Percentiles rank a stretch among this genome's conserved stretches.
phyloP scores from a whole-genome alignment of 768 basidiomycete species.

The Vararia minispora region DNA sequence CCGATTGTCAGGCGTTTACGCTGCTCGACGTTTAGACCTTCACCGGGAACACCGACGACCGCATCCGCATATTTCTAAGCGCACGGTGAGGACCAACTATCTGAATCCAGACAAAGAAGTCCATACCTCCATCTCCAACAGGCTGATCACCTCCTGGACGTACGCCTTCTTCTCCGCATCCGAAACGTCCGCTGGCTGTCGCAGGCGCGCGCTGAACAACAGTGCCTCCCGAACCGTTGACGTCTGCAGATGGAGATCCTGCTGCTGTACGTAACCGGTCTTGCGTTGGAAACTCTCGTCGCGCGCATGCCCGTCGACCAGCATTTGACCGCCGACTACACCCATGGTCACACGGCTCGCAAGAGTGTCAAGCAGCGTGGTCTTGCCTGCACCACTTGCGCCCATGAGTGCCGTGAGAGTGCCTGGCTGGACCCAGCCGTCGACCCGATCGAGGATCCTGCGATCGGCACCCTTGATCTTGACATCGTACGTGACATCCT shows the following conservation, averaged over 20 bases:
- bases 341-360: slow-evolving; percentile 79
- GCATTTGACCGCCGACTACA: slow-evolving; percentile 48
- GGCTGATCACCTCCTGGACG: slow-evolving; percentile 61
- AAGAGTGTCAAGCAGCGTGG: slow-evolving; percentile 83
- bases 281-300: slow-evolving; percentile 28
- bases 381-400: slow-evolving; percentile 89
- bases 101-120: too few relatives aligned
- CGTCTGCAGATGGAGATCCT: slow-evolving; percentile 66
- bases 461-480: slow-evolving; percentile 49
- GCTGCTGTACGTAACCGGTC: slow-evolving; percentile 81
- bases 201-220: slow-evolving; percentile 75
- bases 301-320: slow-evolving; percentile 32
- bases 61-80: too few relatives aligned
- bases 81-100: too few relatives aligned
- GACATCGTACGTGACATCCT: slow-evolving; percentile 63
- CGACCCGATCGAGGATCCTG: slow-evolving; percentile 58
- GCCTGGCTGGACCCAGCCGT: slow-evolving; percentile 64
- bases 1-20: slow-evolving; percentile 86
- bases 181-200: slow-evolving; percentile 64
- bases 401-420: slow-evolving; percentile 89
- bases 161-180: slow-evolving; percentile 50
- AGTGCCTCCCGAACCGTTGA: slow-evolving; percentile 52
- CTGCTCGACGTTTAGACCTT: slow-evolving; percentile 54
- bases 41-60: slow-evolving; percentile 63
- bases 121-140: too few relatives aligned